Percentiles rank a stretch among this genome's conserved stretches.
phyloP scores from a whole-genome alignment of 164 flowering plant genomes.

The Nymphaea thermarum region DNA sequence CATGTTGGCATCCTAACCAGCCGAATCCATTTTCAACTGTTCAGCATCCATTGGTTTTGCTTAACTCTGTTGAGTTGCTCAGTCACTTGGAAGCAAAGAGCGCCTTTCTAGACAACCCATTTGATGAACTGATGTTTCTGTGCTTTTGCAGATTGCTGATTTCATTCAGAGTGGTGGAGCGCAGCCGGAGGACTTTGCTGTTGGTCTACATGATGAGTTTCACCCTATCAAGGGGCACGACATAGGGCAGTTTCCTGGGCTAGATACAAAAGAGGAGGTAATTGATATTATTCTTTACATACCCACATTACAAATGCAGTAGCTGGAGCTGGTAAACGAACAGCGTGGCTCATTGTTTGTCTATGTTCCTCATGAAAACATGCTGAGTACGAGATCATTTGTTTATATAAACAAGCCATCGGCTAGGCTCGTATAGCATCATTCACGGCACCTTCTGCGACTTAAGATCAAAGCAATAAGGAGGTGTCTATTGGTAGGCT shows the following conservation, averaged over 20 bases:
- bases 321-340: too few species aligned
- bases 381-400: too few species aligned
- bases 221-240: constrained; percentile 63
- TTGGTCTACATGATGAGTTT: constrained; percentile 69
- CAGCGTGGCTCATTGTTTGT: too few species aligned
- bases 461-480: too few species aligned
- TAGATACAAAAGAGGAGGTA: constrained; percentile 20
- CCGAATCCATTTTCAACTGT: background rate
- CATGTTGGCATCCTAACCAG: background rate
- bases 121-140: background rate
- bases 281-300: background rate
- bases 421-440: too few species aligned
- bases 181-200: constrained; percentile 54
- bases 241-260: constrained; percentile 84
- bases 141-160: constrained; percentile 64
- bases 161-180: constrained; percentile 46
- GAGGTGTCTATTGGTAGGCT: too few species aligned
- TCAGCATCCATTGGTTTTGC: background rate
- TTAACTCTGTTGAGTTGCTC: too few species aligned
- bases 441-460: too few species aligned
- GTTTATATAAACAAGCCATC: too few species aligned
- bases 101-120: background rate
- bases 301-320: too few species aligned
- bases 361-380: too few species aligned
- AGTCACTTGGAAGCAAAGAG: background rate